Conservation (phyloP, 2,329 filamentous ascomycete genomes). For the Pseudogymnoascus destructans region DNA sequence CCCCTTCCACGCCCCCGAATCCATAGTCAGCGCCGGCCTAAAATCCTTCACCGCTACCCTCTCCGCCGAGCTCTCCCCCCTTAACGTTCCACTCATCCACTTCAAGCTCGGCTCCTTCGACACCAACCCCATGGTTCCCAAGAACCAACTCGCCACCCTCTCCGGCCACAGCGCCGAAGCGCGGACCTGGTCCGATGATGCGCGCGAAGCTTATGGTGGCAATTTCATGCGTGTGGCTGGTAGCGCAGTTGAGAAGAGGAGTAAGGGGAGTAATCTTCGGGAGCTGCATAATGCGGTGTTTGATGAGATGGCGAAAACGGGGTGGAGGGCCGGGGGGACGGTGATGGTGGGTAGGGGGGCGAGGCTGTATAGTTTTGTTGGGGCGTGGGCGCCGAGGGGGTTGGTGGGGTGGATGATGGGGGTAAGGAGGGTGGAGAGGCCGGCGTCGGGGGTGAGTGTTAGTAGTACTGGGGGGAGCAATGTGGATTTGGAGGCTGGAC, state of each 20-base stretch:
- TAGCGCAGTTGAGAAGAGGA: conserved; percentile 27
- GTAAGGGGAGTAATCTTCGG: conserved; percentile 48
- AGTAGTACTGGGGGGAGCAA: conserved; percentile 7
- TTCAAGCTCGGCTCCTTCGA: conserved; percentile 89
- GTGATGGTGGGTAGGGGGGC: conserved; percentile 78
- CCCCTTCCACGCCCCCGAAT: conserved; percentile 75
- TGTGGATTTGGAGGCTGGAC: not conserved
- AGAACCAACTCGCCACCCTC: conserved; percentile 27
- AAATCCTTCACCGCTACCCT: conserved; percentile 74
- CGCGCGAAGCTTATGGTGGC: conserved; percentile 46
- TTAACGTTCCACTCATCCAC: conserved; percentile 69
- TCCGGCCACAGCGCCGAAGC: conserved; percentile 40
- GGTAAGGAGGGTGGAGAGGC: conserved; percentile 43
- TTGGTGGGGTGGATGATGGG: conserved; percentile 94
- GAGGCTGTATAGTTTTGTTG: conserved; percentile 72
- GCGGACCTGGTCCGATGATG: conserved; percentile 49
- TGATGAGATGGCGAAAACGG: conserved; percentile 63
- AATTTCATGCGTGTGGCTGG: conserved; percentile 48
- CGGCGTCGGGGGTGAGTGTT: not conserved
- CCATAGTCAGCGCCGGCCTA: conserved; percentile 73
- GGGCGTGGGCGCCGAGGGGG: conserved; percentile 61
- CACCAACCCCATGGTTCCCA: conserved; percentile 42
- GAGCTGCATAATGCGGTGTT: conserved; percentile 80
- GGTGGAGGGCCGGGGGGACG: conserved; percentile 39
- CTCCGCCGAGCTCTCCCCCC: conserved; percentile 61